Conservation (phyloP, 1,139 yeast species). For the Yamadazyma diddensiae region DNA sequence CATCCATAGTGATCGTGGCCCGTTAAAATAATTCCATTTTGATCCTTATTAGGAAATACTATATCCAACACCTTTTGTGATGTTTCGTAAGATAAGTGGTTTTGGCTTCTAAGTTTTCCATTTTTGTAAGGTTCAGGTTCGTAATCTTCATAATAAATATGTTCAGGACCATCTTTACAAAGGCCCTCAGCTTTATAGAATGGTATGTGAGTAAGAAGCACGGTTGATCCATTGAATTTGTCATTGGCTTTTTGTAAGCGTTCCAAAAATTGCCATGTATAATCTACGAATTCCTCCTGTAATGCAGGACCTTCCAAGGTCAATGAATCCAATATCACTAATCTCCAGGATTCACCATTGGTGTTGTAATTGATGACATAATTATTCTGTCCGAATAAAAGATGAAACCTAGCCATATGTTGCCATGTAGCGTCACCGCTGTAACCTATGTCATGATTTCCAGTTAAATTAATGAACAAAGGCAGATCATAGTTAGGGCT, state of each 20-base stretch:
- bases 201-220: slow-evolving; percentile 87
- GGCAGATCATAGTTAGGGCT: slow-evolving; percentile 43
- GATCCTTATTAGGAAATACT: slow-evolving; percentile 58
- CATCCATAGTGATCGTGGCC: slow-evolving; percentile 99
- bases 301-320: slow-evolving; percentile 88
- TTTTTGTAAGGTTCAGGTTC: slow-evolving; percentile 64
- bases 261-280: slow-evolving; percentile 71
- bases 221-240: slow-evolving; percentile 69
- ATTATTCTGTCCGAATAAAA: slow-evolving; percentile 79
- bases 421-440: slow-evolving; percentile 93
- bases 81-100: slow-evolving; percentile 69
- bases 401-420: slow-evolving; percentile 75
- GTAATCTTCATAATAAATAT: slow-evolving; percentile 49
- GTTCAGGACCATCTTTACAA: slow-evolving; percentile 82
- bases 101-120: slow-evolving; percentile 78
- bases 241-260: slow-evolving; percentile 47
- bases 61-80: slow-evolving; percentile 65
- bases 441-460: slow-evolving; percentile 95
- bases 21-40: slow-evolving; percentile 76
- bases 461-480: slow-evolving; percentile 76
- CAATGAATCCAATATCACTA: slow-evolving; percentile 81
- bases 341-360: slow-evolving; percentile 70
- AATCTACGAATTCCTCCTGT: slow-evolving; percentile 64
- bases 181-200: slow-evolving; percentile 76
- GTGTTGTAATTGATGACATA: slow-evolving; percentile 69